Evolutionary conservation across 202 grass and related monocot species (phyloP).

Genomic region (Carex sylvatica): DNA sequence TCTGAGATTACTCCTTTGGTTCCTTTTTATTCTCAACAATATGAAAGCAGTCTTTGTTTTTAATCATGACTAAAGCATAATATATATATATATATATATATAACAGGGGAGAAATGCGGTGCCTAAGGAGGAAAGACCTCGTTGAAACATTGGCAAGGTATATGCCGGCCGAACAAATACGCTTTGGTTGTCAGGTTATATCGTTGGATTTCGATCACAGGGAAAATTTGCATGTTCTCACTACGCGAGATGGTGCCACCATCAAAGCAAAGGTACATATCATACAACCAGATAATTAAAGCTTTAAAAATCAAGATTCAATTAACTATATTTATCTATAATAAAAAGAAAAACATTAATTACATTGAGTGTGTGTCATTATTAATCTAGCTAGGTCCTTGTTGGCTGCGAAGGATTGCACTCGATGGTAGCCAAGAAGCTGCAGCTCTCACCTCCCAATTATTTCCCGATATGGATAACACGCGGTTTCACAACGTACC

Average conservation of each 20-base stretch:
- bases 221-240: constrained; percentile 32
- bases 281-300: no score
- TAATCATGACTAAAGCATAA: not conserved
- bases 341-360: not conserved
- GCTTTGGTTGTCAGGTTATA: constrained; percentile 25
- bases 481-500: constrained; percentile 29
- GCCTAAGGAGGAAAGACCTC: constrained; percentile 34
- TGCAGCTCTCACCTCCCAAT: constrained; percentile 11
- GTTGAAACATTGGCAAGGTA: constrained; percentile 30
- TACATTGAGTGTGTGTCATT: not conserved
- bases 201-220: constrained; percentile 17
- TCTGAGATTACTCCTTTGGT: no score
- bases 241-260: not conserved
- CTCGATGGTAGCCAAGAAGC: constrained; percentile 14
- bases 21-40: no score
- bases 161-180: constrained; percentile 24
- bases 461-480: constrained; percentile 19
- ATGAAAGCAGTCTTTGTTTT: no score
- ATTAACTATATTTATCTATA: not conserved
- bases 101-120: constrained; percentile 22
- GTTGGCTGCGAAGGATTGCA: constrained; percentile 35
- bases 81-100: no score
- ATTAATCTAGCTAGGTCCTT: constrained; percentile 20
- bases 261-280: constrained; percentile 38
- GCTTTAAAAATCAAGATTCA: not conserved